phyloP scores from a whole-genome alignment of 345 rosid species.

The Clausena lansium region DNA sequence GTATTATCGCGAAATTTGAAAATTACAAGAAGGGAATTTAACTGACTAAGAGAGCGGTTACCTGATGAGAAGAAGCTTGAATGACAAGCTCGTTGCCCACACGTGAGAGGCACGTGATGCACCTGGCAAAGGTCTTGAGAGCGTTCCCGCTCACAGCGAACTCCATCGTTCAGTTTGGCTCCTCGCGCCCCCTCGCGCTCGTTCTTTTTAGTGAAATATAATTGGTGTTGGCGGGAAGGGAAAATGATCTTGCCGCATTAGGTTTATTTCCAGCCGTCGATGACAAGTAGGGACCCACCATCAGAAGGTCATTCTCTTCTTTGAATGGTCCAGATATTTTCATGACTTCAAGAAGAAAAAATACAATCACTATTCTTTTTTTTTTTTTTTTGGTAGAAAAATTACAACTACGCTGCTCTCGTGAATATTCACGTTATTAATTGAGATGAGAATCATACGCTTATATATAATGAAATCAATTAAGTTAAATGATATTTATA shows the following conservation, averaged over 20 bases:
- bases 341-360: neutral
- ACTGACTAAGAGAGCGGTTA: slow-evolving; percentile 1
- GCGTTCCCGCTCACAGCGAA: slow-evolving; percentile 71
- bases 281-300: neutral
- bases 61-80: slow-evolving; percentile 74
- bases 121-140: slow-evolving; percentile 73
- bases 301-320: neutral
- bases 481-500: too few species aligned
- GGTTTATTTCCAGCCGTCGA: neutral
- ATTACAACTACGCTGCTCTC: too few species aligned
- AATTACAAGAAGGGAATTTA: neutral
- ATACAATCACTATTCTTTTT: too few species aligned
- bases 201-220: neutral
- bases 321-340: neutral
- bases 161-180: slow-evolving; percentile 47
- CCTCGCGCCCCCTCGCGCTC: neutral
- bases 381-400: too few species aligned
- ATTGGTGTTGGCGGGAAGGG: slow-evolving; percentile 18
- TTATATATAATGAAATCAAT: too few species aligned
- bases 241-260: neutral
- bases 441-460: too few species aligned
- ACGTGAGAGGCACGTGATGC: slow-evolving; percentile 74
- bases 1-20: neutral
- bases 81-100: slow-evolving; percentile 86
- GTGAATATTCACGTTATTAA: too few species aligned